These are phyloP conservation scores for Tuber brumale DNA, from an alignment of 495 filamentous ascomycete species.

Conservation along the genomic window DNA sequence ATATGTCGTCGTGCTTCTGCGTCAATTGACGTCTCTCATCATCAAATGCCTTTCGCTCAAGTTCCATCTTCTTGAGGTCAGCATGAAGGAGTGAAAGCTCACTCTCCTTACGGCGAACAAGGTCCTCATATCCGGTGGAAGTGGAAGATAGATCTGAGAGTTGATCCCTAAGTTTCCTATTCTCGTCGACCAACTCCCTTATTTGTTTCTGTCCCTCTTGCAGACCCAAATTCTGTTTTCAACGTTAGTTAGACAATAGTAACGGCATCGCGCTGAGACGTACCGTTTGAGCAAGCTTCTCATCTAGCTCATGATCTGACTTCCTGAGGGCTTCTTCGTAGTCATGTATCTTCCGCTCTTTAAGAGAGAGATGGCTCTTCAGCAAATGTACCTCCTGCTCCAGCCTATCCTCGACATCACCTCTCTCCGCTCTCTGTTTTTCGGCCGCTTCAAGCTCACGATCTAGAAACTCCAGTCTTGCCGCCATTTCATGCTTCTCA, in stretches of 20 bases:
- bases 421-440: slow-evolving; percentile 59
- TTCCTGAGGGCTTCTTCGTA: slow-evolving; percentile 77
- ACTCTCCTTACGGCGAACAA: slow-evolving; percentile 87
- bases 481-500: slow-evolving; percentile 68
- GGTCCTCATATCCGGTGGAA: slow-evolving; percentile 88
- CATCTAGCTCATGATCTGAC: slow-evolving; percentile 79
- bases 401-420: slow-evolving; percentile 64
- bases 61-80: slow-evolving; percentile 70
- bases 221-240: slow-evolving; percentile 27
- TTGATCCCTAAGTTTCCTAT: slow-evolving; percentile 76
- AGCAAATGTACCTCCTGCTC: slow-evolving; percentile 82
- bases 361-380: slow-evolving; percentile 79
- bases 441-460: slow-evolving; percentile 60
- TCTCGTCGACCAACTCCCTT: slow-evolving; percentile 70
- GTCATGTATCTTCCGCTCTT: slow-evolving; percentile 84
- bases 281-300: slow-evolving; percentile 68
- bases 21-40: slow-evolving; percentile 62
- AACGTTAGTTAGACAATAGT: slow-evolving; percentile 17
- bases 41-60: slow-evolving; percentile 69
- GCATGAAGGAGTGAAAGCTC: slow-evolving; percentile 77
- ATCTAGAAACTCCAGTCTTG: slow-evolving; percentile 62
- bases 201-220: slow-evolving; percentile 38
- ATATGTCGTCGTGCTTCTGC: slow-evolving; percentile 71
- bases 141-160: slow-evolving; percentile 81
- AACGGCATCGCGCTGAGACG: neutral